Evolutionary conservation across 2,329 filamentous ascomycete genomes (phyloP).

Genomic region (Fusarium illudens): DNA sequence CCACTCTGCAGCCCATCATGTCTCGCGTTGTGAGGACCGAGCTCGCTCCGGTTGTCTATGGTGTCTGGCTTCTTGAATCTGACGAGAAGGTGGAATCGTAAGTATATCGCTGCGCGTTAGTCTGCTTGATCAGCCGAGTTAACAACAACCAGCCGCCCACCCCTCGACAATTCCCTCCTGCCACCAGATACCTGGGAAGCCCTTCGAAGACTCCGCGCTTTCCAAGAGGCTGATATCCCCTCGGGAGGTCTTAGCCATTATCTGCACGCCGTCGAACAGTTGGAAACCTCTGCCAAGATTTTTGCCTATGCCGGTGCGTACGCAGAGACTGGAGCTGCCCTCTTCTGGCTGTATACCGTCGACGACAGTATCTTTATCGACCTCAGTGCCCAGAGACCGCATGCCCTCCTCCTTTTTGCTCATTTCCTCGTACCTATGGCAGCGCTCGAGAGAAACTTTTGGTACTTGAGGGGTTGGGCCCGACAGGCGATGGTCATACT

Average conservation of each 20-base stretch:
- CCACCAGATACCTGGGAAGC: constrained; percentile 37
- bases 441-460: constrained; percentile 38
- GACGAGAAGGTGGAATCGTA: constrained; percentile 18
- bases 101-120: background rate
- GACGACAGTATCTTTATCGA: constrained; percentile 41
- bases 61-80: constrained; percentile 25
- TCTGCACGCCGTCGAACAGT: constrained; percentile 16
- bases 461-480: constrained; percentile 42
- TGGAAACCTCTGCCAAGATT: constrained; percentile 31
- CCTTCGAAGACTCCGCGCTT: constrained; percentile 30
- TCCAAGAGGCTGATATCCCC: constrained; percentile 35
- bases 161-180: constrained; percentile 29
- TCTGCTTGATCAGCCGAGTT: background rate
- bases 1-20: constrained; percentile 30
- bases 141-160: constrained; percentile 16
- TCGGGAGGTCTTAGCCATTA: constrained; percentile 32
- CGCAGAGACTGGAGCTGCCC: constrained; percentile 33
- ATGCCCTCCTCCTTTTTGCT: constrained; percentile 41
- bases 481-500: constrained; percentile 29
- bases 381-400: constrained; percentile 33
- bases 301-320: constrained; percentile 35
- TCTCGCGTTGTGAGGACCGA: constrained; percentile 32
- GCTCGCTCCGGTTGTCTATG: constrained; percentile 37
- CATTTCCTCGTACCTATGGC: constrained; percentile 40
- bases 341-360: constrained; percentile 41